Base-by-base conservation (phyloP, 371 early-diverging fungal genomes). In the Capillidium heterosporum region DNA sequence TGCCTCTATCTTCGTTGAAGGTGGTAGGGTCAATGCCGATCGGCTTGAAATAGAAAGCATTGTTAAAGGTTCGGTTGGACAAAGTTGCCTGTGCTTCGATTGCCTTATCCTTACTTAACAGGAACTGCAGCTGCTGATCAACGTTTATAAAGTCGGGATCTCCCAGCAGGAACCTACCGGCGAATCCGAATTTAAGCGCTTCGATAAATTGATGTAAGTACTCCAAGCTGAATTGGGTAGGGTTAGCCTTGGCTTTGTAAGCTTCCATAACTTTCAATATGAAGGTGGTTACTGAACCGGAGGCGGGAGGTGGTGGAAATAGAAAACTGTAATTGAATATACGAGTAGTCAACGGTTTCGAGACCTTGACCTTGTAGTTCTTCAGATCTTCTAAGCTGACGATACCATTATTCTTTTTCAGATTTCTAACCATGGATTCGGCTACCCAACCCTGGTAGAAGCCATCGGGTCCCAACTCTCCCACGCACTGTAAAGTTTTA, bases 381-480 rank as follows among this genome's bases (percentile, higher is more conserved):
- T 60, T 62, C 64, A 98, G 73, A 62, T 99, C 99, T 1, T 82
- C 73, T 57, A 72, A 48, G 0, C 86, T 88, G 44, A 95, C 56
- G 41, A 89, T 80, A 0, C 98, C 99, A 13, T 91, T 90, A 27
- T 68, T 59, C 17, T 65, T 61, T 48, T 72, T 77, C 8, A 85
- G 71, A 4, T 78, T 74, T 23, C 78, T 67, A 4, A 93, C 84
- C n/a, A 98, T 64, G 27, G 57, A 58, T 13, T 76, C 67, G 0
- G 93, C 94, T 63, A 99, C 85, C 29, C 64, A 58, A 28, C 97
- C 96, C 48, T 63, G 69, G 65, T 98, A 98, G 68, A 99, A 99
- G 8, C 71, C 79, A 59, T 77, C 65, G 0, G 87, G 69, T 0
- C 98, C 99, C 46, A 91, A 63, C n/a, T 68, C 62, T 0, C 91